Base-by-base conservation (phyloP, 169 alveolate genomes). In the Cryptosporidium sp. region DNA sequence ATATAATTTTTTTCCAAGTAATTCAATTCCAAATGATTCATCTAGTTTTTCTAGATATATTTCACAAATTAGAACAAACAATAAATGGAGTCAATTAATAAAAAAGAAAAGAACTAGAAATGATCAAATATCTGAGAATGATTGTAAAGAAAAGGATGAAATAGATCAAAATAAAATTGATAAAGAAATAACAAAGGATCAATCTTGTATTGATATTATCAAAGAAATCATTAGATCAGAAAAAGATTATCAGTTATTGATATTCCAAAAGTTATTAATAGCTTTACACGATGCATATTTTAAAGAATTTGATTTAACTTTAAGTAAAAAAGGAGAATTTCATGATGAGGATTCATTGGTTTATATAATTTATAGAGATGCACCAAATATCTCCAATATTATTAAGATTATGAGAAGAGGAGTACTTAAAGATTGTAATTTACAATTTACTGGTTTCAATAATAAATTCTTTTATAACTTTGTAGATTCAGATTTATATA, bases 391-490 rank as follows among this genome's bases (percentile, higher is more conserved):
- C 14, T n/a, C 89, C 26, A 44, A 80, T 65, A 80, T 80, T 9
- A 80, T 80, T 12, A 60, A 45, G 31, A 39, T 80, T 31, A 80
- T 80, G 89, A 60, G 89, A 21, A 60, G 45, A 42, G 60, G 44
- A 21, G 89, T 80, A 4, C 70, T 80, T 16, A 29, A 48, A 6
- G 26, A 65, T 33, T 65, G 65, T 29, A 62, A 4, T 23, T 23
- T 80, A 7, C 89, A 80, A 37, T 60, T 80, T 29, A 62, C 89
- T 61, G 89, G 89, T 2, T 80, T 80, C 37, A 80, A 80, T 12
- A 80, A 80, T 39, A 80, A 80, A 42, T 62, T 62, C 68, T 62
- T 60, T 31, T 65, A 60, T 31, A 35, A 62, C 39, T 80, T 80
- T 60, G 33, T 23, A 26, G 68, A 65, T 16, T 60, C 75, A 2